Base-by-base conservation (phyloP, 164 flowering plant species). In the Platanus orientalis region DNA sequence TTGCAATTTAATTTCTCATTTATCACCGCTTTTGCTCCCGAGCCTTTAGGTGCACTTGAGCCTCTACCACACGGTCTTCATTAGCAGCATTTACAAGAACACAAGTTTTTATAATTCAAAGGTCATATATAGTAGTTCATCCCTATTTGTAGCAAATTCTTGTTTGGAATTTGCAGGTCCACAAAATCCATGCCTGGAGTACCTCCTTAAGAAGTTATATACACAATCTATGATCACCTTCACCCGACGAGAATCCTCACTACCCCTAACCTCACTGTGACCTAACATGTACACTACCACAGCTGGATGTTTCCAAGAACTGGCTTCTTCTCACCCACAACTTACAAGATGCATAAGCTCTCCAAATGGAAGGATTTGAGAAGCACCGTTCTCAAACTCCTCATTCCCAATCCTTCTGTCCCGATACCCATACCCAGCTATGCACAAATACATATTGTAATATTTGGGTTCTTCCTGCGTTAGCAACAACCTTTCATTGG, bases 141-240 rank as follows among this genome's bases (percentile, higher is more conserved):
- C 3, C 69, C 74, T 34, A 71, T 70, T 50, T 71, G 69, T 27
- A 71, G 25, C 53, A 71, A 66, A 34, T 57, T 61, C 61, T 61
- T 55, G 36, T 71, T 54, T 19, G 70, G 66, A 48, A 65, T 71
- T 29, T 71, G 69, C 6, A 71, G 42, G 48, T 54, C 66, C 2
- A 55, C 66, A 39, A 65, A n/a, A 56, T 27, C 66, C 69, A 50
- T 71, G 74, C 28, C 69, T 60, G 42, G 50, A 61, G 25, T 65
- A 64, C 66, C 74, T 71, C 54, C 66, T 65, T 5, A 66, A 17
- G 66, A 65, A 65, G 29, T 71, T 62, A 56, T 71, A 71, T 1
- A 59, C 62, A 71, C 49, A 71, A 56, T 71, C 51, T 14, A 69
- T 62, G 24, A 71, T 57, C 48, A 20, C n/a, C 54, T 32, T 70